These are phyloP conservation scores for Lepidium didymum DNA, from an alignment of 345 rosid genomes.

Conservation along the genomic window DNA sequence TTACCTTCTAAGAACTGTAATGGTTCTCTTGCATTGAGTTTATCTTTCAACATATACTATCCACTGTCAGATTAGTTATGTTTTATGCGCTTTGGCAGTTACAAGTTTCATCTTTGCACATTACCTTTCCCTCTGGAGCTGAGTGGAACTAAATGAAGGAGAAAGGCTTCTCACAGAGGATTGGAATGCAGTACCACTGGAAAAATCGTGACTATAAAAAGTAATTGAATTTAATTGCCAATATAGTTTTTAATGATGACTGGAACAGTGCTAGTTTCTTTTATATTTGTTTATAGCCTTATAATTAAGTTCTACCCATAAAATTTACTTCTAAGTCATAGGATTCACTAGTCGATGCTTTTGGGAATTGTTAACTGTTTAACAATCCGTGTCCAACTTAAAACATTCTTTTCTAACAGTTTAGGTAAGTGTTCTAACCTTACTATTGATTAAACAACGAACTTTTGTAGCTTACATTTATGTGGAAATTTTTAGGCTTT, in stretches of 20 bases:
- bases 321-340: neutral
- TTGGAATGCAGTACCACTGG: constrained; percentile 99
- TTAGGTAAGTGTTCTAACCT: neutral
- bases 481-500: neutral
- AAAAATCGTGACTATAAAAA: constrained; percentile 67
- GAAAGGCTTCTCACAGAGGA: constrained; percentile 74
- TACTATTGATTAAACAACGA: neutral
- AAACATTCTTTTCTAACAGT: neutral
- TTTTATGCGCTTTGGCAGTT: constrained; percentile 38
- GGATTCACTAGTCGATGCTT: neutral
- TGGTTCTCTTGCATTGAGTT: neutral
- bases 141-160: constrained; percentile 67
- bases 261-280: neutral
- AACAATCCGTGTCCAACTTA: neutral
- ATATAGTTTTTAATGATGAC: neutral
- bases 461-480: neutral
- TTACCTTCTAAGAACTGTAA: too few species aligned
- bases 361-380: neutral
- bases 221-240: constrained; percentile 32
- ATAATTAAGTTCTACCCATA: neutral
- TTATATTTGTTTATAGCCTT: neutral
- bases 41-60: neutral
- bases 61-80: neutral
- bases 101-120: constrained; percentile 74
- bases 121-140: constrained; percentile 73